Percentiles rank a stretch among this genome's conserved stretches.
Conservation (phyloP, 179 eudicot genomes). For the Patellifolia procumbens region DNA sequence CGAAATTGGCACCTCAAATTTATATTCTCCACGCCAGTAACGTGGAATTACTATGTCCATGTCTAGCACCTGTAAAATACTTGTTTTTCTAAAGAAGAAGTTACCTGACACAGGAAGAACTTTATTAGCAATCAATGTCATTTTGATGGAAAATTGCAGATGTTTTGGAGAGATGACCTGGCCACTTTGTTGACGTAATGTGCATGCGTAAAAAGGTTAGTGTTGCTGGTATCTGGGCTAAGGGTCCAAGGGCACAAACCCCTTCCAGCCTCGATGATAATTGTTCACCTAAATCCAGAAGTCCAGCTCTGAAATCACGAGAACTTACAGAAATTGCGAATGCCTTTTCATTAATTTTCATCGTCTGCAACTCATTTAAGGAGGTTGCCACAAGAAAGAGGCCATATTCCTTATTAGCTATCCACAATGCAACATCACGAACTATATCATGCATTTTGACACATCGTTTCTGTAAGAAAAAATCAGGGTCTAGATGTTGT, state of each 20-base stretch:
- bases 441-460: constrained; percentile 19
- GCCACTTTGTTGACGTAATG: not conserved
- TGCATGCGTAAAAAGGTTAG: too few species aligned
- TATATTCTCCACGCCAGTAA: too few species aligned
- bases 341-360: not conserved
- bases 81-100: not conserved
- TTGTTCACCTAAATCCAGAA: not conserved
- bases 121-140: too few species aligned
- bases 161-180: not conserved
- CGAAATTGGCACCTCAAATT: not conserved
- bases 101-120: too few species aligned
- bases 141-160: too few species aligned
- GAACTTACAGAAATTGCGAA: not conserved
- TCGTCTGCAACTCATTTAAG: not conserved
- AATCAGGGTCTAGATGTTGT: too few species aligned
- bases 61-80: not conserved
- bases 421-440: constrained; percentile 15
- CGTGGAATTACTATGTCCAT: too few species aligned
- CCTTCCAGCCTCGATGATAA: not conserved
- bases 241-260: too few species aligned
- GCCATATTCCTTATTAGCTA: not conserved
- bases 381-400: not conserved
- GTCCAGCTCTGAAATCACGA: too few species aligned
- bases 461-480: not conserved
- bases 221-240: too few species aligned